Percentiles rank a stretch among this genome's conserved stretches.
Evolutionary conservation across 257 asterid genomes (phyloP).

Genomic region (Solanum paucissectum): DNA sequence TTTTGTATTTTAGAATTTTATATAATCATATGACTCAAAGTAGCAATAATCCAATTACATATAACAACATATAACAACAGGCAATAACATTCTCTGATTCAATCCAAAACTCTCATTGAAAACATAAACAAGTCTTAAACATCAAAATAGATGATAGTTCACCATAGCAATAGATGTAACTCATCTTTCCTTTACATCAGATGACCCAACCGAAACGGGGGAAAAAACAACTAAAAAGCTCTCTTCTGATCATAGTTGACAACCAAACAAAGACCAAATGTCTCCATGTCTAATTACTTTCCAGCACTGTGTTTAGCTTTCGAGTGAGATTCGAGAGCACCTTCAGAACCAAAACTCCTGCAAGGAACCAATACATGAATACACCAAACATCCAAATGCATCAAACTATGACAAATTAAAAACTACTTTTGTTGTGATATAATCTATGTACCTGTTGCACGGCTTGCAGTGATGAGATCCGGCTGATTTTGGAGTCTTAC

Average conservation of each 20-base stretch:
- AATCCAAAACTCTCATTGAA: neutral
- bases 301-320: slow-evolving; percentile 65
- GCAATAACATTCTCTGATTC: neutral
- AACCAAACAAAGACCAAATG: neutral
- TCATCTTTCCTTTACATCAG: neutral
- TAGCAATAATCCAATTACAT: too few species aligned
- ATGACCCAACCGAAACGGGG: neutral
- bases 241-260: neutral
- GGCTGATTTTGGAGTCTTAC: slow-evolving; percentile 55
- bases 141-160: neutral
- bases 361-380: neutral
- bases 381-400: neutral
- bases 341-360: slow-evolving; percentile 49
- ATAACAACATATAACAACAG: neutral
- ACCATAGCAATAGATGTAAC: neutral
- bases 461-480: slow-evolving; percentile 45
- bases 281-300: slow-evolving; percentile 8
- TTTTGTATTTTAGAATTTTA: too few species aligned
- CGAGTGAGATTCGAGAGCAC: slow-evolving; percentile 48
- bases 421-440: neutral
- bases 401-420: neutral
- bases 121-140: neutral
- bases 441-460: slow-evolving; percentile 46
- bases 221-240: neutral
- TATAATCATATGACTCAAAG: neutral